Conservation (phyloP, 345 rosid genomes). For the Nephelium lappaceum region DNA sequence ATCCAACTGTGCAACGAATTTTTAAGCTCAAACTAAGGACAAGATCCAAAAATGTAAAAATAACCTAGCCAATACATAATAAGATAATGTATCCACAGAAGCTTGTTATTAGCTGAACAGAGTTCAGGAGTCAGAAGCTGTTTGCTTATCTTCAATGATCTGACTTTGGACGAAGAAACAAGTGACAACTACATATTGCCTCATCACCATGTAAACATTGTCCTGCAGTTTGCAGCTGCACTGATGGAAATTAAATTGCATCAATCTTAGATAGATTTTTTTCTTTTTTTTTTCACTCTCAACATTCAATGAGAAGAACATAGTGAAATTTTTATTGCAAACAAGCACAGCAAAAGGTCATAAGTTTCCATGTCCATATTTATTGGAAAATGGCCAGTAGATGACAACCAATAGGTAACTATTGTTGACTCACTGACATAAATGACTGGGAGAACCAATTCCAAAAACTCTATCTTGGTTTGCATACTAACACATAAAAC, state of each 20-base stretch:
- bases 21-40: neutral
- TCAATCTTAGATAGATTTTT: neutral
- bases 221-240: neutral
- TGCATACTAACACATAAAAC: constrained; percentile 8
- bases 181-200: too few species aligned
- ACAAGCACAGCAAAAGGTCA: neutral
- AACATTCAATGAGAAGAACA: neutral
- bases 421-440: constrained; percentile 11
- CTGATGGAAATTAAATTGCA: neutral
- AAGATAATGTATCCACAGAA: neutral
- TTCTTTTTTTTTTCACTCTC: neutral
- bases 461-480: neutral
- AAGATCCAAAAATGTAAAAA: neutral
- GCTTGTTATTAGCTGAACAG: neutral
- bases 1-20: neutral
- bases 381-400: constrained; percentile 23
- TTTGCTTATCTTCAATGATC: neutral
- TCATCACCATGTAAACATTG: too few species aligned
- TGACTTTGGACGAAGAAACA: too few species aligned
- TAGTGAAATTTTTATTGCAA: constrained; percentile 9
- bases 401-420: constrained; percentile 9
- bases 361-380: neutral
- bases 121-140: neutral
- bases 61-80: neutral
- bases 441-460: constrained; percentile 19